Conservation (phyloP, 1,139 yeast genomes). For the Yamadazyma trypodendri region DNA sequence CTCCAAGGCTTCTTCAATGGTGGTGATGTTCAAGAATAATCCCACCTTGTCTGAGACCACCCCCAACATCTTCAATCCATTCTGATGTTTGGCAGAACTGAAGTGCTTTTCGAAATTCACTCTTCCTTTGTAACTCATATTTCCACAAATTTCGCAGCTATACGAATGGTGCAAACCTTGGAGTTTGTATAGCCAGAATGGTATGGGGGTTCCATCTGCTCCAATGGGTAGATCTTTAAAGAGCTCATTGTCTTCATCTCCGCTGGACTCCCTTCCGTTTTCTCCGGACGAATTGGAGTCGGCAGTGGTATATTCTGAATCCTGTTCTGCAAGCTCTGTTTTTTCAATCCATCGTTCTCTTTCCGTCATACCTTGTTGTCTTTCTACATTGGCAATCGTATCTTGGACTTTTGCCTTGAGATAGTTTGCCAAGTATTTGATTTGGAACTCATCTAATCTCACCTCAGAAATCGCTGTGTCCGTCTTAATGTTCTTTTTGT, state of each 20-base stretch:
- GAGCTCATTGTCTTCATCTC: constrained; percentile 20
- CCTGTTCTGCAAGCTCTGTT: constrained; percentile 29
- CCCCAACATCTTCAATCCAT: constrained; percentile 77
- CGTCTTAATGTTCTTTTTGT: constrained; percentile 46
- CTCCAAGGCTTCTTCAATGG: constrained; percentile 64
- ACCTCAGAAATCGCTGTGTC: constrained; percentile 1
- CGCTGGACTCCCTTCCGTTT: constrained; percentile 17
- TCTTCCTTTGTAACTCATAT: constrained; percentile 71
- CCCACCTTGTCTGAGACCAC: constrained; percentile 41
- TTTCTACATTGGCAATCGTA: constrained; percentile 63
- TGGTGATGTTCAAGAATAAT: constrained; percentile 63
- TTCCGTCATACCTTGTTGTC: constrained; percentile 70
- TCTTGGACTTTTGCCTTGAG: constrained; percentile 39
- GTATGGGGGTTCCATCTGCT: constrained; percentile 88
- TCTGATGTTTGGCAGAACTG: constrained; percentile 60
- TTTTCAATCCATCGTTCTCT: constrained; percentile 59
- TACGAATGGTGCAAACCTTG: constrained; percentile 79
- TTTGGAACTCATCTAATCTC: constrained; percentile 28
- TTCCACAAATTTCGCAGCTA: constrained; percentile 86
- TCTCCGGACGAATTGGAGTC: constrained; percentile 33
- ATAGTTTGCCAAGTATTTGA: constrained; percentile 30
- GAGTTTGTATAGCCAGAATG: constrained; percentile 87
- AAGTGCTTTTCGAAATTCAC: constrained; percentile 74
- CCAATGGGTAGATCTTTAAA: constrained; percentile 71
- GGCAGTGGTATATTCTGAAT: constrained; percentile 36